Percentiles rank a stretch among this genome's conserved stretches.
Conservation (phyloP, 1,284 basidiomycete genomes). For the Tylopilus orsonianus region DNA sequence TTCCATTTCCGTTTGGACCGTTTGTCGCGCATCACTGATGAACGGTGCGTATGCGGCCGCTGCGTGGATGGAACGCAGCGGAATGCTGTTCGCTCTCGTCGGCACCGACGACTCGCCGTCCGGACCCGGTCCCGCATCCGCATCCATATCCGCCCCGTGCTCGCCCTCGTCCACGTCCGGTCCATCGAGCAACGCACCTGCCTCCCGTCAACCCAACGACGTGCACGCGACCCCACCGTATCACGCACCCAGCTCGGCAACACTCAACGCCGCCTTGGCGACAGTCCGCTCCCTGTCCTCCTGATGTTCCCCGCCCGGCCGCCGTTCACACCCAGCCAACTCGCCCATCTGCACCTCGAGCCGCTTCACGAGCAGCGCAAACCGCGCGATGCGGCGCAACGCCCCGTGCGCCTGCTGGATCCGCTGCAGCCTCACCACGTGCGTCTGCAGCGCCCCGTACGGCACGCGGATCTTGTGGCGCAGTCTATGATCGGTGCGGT, state of each 20-base stretch:
- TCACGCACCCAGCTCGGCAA: constrained; percentile 80
- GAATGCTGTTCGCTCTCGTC: constrained; percentile 33
- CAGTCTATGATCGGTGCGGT: constrained; percentile 48
- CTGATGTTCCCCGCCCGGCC: constrained; percentile 46
- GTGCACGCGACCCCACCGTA: not conserved
- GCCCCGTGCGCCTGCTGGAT: constrained; percentile 81
- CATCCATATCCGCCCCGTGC: not conserved
- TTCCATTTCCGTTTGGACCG: constrained; percentile 84
- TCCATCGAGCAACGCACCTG: constrained; percentile 32
- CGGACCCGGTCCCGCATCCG: not conserved
- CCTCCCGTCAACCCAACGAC: constrained; percentile 1
- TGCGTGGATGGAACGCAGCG: constrained; percentile 69
- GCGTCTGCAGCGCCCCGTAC: constrained; percentile 68
- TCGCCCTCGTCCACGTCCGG: constrained; percentile 17
- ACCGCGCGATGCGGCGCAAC: constrained; percentile 79
- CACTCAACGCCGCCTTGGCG: constrained; percentile 86
- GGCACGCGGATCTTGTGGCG: constrained; percentile 83
- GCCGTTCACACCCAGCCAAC: constrained; percentile 38
- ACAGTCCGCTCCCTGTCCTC: constrained; percentile 84
- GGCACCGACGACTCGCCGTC: constrained; percentile 10
- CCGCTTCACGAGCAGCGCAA: constrained; percentile 76
- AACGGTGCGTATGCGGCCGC: constrained; percentile 69
- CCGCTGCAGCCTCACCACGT: constrained; percentile 72
- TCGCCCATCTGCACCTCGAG: constrained; percentile 80
- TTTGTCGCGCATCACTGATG: constrained; percentile 67